A percentile compares a stretch with the other conserved stretches of the same genome.
Evolutionary conservation across 164 flowering plant species (phyloP).

Genomic region (Buxus sempervirens): DNA sequence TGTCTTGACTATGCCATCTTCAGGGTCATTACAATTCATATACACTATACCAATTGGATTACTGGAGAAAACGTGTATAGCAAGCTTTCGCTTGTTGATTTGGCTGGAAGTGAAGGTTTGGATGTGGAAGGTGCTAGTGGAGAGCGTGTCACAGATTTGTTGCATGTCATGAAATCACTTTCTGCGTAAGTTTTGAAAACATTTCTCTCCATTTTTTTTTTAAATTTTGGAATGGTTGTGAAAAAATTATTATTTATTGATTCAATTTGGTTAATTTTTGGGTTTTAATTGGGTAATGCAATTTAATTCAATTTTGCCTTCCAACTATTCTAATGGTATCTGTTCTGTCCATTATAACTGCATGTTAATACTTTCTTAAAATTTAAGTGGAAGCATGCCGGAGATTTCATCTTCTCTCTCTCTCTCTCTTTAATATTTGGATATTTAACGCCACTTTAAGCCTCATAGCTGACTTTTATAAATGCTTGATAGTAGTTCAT

Average conservation of each 20-base stretch:
- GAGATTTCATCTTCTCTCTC: background rate
- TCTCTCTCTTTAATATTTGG: too few relatives aligned
- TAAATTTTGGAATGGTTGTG: too few relatives aligned
- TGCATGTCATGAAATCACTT: slow-evolving; percentile 90
- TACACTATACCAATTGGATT: slow-evolving; percentile 65
- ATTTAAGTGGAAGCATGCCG: background rate
- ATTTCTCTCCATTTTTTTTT: slow-evolving; percentile 10
- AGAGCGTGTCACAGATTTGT: slow-evolving; percentile 77
- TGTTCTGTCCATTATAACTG: background rate
- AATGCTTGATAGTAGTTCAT: too few relatives aligned
- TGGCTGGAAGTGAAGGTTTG: slow-evolving; percentile 90
- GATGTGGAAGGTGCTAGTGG: slow-evolving; percentile 66
- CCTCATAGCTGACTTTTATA: too few relatives aligned
- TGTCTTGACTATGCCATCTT: slow-evolving; percentile 7
- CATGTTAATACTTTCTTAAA: background rate
- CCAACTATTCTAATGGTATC: background rate
- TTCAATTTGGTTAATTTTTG: background rate
- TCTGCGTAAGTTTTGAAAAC: slow-evolving; percentile 71
- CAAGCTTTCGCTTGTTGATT: slow-evolving; percentile 93
- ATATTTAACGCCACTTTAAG: too few relatives aligned
- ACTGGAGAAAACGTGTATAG: slow-evolving; percentile 72
- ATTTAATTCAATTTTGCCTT: background rate
- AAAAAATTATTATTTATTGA: too few relatives aligned
- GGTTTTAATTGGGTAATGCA: too few relatives aligned
- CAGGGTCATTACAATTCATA: slow-evolving; percentile 84